These are phyloP conservation scores for Chaetomium olivaceum DNA, from an alignment of 2,329 filamentous ascomycete genomes.

Conservation along the genomic window DNA sequence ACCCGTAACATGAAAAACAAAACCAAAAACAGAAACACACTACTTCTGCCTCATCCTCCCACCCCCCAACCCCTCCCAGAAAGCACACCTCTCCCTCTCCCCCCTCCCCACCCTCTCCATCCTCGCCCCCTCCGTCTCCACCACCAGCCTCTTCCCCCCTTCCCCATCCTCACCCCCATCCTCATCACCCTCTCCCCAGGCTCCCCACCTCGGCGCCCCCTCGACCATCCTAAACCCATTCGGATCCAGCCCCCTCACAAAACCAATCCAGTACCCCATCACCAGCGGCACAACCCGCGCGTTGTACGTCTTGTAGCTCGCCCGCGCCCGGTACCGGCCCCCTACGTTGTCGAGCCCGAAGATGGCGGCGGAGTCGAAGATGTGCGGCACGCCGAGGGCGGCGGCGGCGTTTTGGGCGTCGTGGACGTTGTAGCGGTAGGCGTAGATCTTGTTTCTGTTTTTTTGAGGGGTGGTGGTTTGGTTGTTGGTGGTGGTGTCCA, in stretches of 20 bases:
- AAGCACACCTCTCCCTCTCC: constrained; percentile 43
- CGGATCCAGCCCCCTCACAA: constrained; percentile 49
- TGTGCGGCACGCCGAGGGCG: constrained; percentile 52
- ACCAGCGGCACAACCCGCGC: constrained; percentile 47
- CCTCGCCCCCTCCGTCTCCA: constrained; percentile 43
- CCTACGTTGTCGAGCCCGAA: constrained; percentile 47
- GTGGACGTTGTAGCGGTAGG: constrained; percentile 53
- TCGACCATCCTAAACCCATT: constrained; percentile 39
- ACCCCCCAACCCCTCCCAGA: constrained; percentile 44
- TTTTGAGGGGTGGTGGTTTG: constrained; percentile 10
- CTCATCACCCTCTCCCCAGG: constrained; percentile 38
- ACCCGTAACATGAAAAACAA: background rate
- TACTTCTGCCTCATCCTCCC: constrained; percentile 39
- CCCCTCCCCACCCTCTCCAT: constrained; percentile 44
- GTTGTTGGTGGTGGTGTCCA: constrained; percentile 30
- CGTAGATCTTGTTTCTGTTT: constrained; percentile 38
- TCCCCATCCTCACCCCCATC: constrained; percentile 38
- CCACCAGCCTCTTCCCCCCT: constrained; percentile 38
- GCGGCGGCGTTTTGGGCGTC: constrained; percentile 40
- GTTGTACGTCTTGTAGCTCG: constrained; percentile 49
- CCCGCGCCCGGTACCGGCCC: constrained; percentile 24
- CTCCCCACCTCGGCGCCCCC: constrained; percentile 45
- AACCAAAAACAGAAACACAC: background rate
- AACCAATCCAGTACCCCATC: constrained; percentile 54
- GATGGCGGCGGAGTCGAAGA: constrained; percentile 50